phyloP scores from a whole-genome alignment of 345 rosid genomes.

The Adansonia digitata region DNA sequence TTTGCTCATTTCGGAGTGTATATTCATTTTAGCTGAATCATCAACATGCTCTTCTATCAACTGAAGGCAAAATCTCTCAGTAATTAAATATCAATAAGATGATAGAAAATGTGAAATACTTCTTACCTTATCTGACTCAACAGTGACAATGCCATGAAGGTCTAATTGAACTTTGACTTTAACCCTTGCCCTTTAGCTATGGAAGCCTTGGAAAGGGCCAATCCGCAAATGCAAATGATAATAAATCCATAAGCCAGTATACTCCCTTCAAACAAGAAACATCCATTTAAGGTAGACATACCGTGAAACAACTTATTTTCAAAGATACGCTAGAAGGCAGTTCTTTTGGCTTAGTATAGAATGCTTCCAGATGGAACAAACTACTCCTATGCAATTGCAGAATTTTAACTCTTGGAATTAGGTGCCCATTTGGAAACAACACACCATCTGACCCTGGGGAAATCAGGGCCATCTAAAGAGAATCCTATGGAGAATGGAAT shows the following conservation, averaged over 20 bases:
- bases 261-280: background rate
- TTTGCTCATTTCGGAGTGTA: conserved; percentile 14
- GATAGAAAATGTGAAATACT: conserved; percentile 6
- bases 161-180: conserved; percentile 60
- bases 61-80: conserved; percentile 30
- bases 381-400: conserved; percentile 47
- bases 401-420: conserved; percentile 66
- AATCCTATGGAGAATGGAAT: conserved; percentile 65
- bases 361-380: conserved; percentile 50
- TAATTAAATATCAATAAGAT: conserved; percentile 7
- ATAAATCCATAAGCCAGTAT: conserved; percentile 6
- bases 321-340: conserved; percentile 32
- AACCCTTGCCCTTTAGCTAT: conserved; percentile 44
- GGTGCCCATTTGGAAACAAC: conserved; percentile 58
- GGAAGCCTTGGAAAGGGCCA: conserved; percentile 50
- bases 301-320: conserved; percentile 46
- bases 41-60: conserved; percentile 37
- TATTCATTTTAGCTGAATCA: too few relatives aligned
- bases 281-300: conserved; percentile 15
- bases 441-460: conserved; percentile 34
- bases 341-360: conserved; percentile 50
- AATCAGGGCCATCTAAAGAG: conserved; percentile 49
- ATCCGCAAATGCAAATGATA: conserved; percentile 35
- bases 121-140: conserved; percentile 60
- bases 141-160: conserved; percentile 60